phyloP scores from a whole-genome alignment of 2,329 filamentous ascomycete genomes.

The Verticillium albo-atrum region DNA sequence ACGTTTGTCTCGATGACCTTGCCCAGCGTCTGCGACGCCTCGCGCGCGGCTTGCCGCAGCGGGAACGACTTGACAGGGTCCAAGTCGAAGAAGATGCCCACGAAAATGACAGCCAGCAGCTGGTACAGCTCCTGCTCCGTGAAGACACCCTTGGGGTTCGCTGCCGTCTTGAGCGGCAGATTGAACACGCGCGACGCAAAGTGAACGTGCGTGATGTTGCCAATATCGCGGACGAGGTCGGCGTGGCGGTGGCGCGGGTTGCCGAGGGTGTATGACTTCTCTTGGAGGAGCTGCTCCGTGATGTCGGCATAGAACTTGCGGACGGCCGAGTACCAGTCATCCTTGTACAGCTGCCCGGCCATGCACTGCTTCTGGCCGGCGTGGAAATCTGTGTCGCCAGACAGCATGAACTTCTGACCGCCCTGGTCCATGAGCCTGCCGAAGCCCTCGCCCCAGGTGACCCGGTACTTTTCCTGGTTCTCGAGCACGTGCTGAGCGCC shows the following conservation, averaged over 20 bases:
- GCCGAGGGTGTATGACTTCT: constrained; percentile 60
- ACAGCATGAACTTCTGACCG: constrained; percentile 52
- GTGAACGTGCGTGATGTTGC: constrained; percentile 61
- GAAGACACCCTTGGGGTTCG: constrained; percentile 55
- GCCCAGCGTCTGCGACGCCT: constrained; percentile 55
- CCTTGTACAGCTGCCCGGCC: constrained; percentile 53
- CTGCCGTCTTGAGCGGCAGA: constrained; percentile 60
- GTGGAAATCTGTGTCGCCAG: constrained; percentile 44
- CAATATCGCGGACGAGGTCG: constrained; percentile 67
- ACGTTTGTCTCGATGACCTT: constrained; percentile 60
- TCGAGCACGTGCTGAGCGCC: constrained; percentile 59
- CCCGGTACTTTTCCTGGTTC: constrained; percentile 56
- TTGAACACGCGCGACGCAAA: constrained; percentile 61
- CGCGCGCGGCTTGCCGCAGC: constrained; percentile 52
- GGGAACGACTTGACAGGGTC: constrained; percentile 65
- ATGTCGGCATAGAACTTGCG: constrained; percentile 64
- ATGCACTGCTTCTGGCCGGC: constrained; percentile 48
- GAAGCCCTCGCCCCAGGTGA: constrained; percentile 61
- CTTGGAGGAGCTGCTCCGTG: constrained; percentile 54
- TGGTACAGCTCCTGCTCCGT: constrained; percentile 54
- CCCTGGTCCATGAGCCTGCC: constrained; percentile 55
- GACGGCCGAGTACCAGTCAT: constrained; percentile 57
- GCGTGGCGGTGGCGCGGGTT: constrained; percentile 56
- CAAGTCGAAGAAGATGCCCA: constrained; percentile 60
- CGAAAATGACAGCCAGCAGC: constrained; percentile 62